Conservation (phyloP, 2,329 filamentous ascomycete species). For the Aspergillus texensis region DNA sequence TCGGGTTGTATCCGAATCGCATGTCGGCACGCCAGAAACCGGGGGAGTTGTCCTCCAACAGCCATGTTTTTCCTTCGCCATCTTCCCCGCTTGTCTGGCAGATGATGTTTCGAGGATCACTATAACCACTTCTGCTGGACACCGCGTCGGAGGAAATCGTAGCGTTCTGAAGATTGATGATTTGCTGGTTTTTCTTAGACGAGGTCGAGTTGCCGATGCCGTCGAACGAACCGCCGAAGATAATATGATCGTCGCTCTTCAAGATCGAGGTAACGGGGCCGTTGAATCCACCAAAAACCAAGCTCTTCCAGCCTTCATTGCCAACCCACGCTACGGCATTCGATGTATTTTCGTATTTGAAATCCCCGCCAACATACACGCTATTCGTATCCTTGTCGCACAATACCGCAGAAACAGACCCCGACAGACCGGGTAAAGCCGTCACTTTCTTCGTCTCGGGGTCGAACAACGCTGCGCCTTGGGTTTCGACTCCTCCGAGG, state of each 20-base stretch:
- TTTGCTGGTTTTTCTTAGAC: constrained; percentile 66
- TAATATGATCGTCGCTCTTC: constrained; percentile 79
- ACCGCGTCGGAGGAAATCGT: constrained; percentile 67
- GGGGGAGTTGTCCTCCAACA: constrained; percentile 71
- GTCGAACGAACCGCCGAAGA: constrained; percentile 90
- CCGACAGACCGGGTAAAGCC: constrained; percentile 77
- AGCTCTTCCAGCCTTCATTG: constrained; percentile 70
- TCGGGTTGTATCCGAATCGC: constrained; percentile 81
- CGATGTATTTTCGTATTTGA: constrained; percentile 76
- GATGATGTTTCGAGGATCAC: constrained; percentile 76
- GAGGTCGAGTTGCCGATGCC: constrained; percentile 77
- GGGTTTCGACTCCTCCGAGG: constrained; percentile 73
- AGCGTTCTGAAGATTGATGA: constrained; percentile 81
- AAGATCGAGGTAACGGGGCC: constrained; percentile 85
- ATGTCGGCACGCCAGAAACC: constrained; percentile 86
- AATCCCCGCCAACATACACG: constrained; percentile 91
- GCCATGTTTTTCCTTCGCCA: constrained; percentile 77
- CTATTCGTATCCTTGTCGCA: constrained; percentile 76
- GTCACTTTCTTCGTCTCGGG: constrained; percentile 70
- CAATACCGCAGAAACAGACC: constrained; percentile 77
- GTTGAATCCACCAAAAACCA: constrained; percentile 94
- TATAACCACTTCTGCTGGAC: constrained; percentile 67
- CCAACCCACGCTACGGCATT: constrained; percentile 85
- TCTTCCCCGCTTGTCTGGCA: constrained; percentile 73
- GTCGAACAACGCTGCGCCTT: constrained; percentile 80